Evolutionary conservation across 2,329 filamentous ascomycete genomes (phyloP), one percentile per base, ranked within the genome.

Genomic region (Pseudogymnoascus sp.): DNA sequence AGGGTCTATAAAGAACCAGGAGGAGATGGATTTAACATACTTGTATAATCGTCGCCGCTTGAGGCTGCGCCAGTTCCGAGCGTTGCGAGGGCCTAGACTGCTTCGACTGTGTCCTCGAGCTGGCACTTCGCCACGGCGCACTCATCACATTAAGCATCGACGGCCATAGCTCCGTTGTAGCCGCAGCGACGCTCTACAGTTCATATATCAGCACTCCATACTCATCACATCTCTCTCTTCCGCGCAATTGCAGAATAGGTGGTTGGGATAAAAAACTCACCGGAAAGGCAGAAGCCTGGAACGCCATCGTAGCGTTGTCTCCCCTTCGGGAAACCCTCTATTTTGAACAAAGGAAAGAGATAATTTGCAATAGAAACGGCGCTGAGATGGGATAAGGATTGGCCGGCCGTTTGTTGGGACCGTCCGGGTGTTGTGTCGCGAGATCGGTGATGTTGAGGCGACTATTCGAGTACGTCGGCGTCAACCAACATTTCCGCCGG

Each of bases 161-260:
- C 47, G 77, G 76, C 76, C 75, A 78, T 60, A 78, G 65, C 67
- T 79, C 76, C 37, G 76, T 74, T 42, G 75, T 74, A 62, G 72
- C 73, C n/a, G 74, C 72, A 56, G 74, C 71, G 60, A 81, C 71
- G 65, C 77, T 79, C 81, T 85, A 66, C 3, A 37, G 6, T 7
- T 5, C 21, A 53, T 19, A 21, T 5, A 62, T 64, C 7, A 35
- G 61, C 37, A 38, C 29, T 21, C 29, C 2, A 26, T 3, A 7
- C 31, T 31, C 21, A 62, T 61, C 16, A 10, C n/a, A 38, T 14
- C 4, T 8, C 6, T 21, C 6, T 2, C 21, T 11, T 33, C 19
- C 4, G 8, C 56, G 14, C 16, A 31, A 31, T 26, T 7, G 56
- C 21, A 10, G 14, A 11, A 19, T 10, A 10, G 53, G 61, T 37